Base-by-base conservation (phyloP, 2,329 filamentous ascomycete genomes). In the Cordyceps militaris region DNA sequence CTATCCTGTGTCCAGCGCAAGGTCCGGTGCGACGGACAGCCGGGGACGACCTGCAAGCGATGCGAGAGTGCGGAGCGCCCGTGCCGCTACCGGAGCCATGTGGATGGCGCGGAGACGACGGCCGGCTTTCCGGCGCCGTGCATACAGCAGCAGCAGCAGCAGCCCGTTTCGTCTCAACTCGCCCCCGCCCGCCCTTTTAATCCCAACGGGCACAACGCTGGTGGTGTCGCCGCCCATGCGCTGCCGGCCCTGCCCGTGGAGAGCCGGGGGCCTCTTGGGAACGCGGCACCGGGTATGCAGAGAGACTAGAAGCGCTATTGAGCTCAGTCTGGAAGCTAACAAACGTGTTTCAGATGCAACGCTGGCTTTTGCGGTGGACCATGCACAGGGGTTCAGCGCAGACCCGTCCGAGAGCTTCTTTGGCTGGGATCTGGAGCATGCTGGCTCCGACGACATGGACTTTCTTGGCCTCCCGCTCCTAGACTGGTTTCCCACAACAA, bases 361-460 rank as follows among this genome's bases (percentile, higher is more conserved):
- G 16, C 26, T 34, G 19, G 13, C 21, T n/a, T 38, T 44, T 14
- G 32, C 55, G 32, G 30, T 43, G 28, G 55, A 57, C 32, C 24
- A 11, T 16, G 32, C 36, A 6, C 28, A 30, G 6, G 47, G 32
- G n/a, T 49, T 57, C 34, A 49, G 24, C 47, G 23, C 55, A 24
- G 55, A 57, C 19, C 44, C 55, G 3, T 50, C 34, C 11, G 55
- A 57, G 16, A 50, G 55, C 34, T 57, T 57, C 44, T 57, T 57
- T 43, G 55, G 55, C 8, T 57, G 55, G 55, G 55, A 57, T 26
- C 16, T 50, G 3, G 47, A 23, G 8, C 23, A 57, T 9, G 21
- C 51, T 23, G 47, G 40, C 34, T 49, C 46, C 4, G 55, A 49
- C 13, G 43, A 57, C 19, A 49, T 57, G 55, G 44, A 43, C n/a